Evolutionary conservation across 2,329 filamentous ascomycete species (phyloP).

Genomic region (Blastomyces percursus): DNA sequence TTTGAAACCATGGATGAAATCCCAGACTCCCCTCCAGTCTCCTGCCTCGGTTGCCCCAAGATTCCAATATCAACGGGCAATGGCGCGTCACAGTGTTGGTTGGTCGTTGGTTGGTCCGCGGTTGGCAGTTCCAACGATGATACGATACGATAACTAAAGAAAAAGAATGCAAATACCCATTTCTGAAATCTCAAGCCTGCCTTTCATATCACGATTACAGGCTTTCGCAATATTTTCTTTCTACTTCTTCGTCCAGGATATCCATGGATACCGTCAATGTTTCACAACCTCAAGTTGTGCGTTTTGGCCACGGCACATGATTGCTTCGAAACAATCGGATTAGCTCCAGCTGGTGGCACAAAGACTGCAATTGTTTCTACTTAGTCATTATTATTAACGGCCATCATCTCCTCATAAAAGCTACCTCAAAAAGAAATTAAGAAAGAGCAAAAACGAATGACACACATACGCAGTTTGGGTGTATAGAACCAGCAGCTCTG

Average conservation of each 20-base stretch:
- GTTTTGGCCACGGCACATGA: neutral
- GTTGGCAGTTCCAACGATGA: no score
- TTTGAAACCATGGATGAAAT: no score
- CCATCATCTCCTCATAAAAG: neutral
- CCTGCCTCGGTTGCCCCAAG: no score
- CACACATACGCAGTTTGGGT: neutral
- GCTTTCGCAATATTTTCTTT: neutral
- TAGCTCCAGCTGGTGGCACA: neutral
- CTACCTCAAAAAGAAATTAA: neutral
- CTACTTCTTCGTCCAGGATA: no score
- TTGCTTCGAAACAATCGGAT: neutral
- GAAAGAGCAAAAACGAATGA: neutral
- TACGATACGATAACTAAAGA: no score
- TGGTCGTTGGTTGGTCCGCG: no score
- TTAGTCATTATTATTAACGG: neutral
- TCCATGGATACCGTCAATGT: neutral
- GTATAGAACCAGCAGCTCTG: neutral
- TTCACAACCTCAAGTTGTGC: neutral
- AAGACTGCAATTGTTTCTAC: neutral
- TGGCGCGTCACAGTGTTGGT: no score
- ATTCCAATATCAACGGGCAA: no score
- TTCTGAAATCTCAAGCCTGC: no score
- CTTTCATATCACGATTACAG: no score
- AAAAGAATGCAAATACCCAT: no score
- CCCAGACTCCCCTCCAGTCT: no score